A percentile compares a stretch with the other conserved stretches of the same genome.
These are phyloP conservation scores for Jamesozyma lodderae DNA, from an alignment of 805 yeast species.

Conservation along the genomic window DNA sequence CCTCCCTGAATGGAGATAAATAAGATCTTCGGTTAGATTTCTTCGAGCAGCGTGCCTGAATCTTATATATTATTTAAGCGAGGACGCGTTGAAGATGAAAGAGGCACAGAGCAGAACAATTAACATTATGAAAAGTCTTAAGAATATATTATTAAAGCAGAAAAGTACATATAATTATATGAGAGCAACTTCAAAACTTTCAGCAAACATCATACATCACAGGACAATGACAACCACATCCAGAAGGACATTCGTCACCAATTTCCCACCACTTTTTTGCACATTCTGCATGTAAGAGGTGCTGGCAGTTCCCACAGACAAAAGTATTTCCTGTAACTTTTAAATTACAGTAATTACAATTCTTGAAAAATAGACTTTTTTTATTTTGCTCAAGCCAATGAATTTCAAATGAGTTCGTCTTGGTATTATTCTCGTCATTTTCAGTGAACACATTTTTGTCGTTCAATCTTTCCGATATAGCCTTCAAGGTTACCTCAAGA, in stretches of 20 bases:
- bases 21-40: too few relatives aligned
- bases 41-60: too few relatives aligned
- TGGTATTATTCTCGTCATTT: background rate
- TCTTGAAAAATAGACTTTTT: constrained; percentile 19
- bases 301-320: constrained; percentile 68
- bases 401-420: constrained; percentile 11
- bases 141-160: background rate
- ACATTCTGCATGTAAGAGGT: constrained; percentile 69
- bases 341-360: constrained; percentile 61
- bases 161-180: background rate
- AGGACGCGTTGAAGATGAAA: too few relatives aligned
- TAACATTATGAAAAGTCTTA: too few relatives aligned
- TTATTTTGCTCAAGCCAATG: constrained; percentile 13
- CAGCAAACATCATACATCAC: constrained; percentile 21
- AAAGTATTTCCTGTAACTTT: constrained; percentile 51
- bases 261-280: constrained; percentile 71
- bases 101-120: too few relatives aligned
- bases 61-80: too few relatives aligned
- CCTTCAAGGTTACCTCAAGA: constrained; percentile 41
- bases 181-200: background rate
- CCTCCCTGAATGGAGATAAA: background rate
- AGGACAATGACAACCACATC: constrained; percentile 75
- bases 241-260: constrained; percentile 61
- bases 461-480: background rate
- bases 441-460: background rate